phyloP scores from a whole-genome alignment of 805 yeast species.

The Yamadazyma nakazawae region DNA sequence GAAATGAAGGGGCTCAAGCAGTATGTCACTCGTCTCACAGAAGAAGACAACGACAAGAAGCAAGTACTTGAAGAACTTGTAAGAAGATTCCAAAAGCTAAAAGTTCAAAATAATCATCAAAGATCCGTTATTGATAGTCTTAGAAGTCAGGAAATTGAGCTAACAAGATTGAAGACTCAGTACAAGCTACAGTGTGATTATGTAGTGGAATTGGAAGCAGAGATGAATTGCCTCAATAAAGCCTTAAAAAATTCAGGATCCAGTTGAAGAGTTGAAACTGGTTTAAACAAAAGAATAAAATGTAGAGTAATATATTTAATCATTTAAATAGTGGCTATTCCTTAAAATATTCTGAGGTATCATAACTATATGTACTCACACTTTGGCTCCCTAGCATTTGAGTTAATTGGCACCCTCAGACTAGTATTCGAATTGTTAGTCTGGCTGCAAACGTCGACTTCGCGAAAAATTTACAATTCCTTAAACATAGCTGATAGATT shows the following conservation, averaged over 20 bases:
- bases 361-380: no score
- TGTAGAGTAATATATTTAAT: not conserved
- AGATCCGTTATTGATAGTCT: not conserved
- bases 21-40: not conserved
- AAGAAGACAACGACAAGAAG: not conserved
- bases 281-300: not conserved
- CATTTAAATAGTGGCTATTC: no score
- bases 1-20: slow-evolving; percentile 7
- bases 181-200: slow-evolving; percentile 6
- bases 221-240: slow-evolving; percentile 3
- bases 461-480: not conserved
- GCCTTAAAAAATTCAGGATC: not conserved
- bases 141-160: slow-evolving; percentile 6
- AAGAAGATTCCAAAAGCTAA: not conserved
- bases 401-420: no score
- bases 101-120: not conserved
- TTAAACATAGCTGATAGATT: not conserved
- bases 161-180: slow-evolving; percentile 1
- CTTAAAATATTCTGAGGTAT: no score
- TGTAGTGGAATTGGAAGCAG: slow-evolving; percentile 6
- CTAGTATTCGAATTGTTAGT: no score
- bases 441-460: not conserved
- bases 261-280: slow-evolving; percentile 7
- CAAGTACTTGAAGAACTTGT: slow-evolving; percentile 2
- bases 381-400: no score